Conservation (phyloP, 768 basidiomycete species). For the Hygrophoropsis aurantiaca region DNA sequence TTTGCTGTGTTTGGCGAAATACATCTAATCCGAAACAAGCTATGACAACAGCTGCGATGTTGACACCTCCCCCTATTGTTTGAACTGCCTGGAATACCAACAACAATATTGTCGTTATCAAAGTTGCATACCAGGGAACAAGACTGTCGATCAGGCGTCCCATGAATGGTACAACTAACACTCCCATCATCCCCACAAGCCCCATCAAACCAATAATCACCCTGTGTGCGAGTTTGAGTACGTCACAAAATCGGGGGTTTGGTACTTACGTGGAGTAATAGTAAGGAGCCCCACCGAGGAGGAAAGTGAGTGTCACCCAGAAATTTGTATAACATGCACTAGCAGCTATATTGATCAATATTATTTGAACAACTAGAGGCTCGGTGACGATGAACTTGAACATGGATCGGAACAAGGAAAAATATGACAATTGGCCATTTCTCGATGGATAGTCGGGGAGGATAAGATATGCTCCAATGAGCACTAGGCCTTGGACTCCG, state of each 20-base stretch:
- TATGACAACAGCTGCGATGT: conserved; percentile 33
- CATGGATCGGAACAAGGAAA: conserved; percentile 31
- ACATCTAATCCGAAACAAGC: conserved; percentile 32
- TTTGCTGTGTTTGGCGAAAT: conserved; percentile 33
- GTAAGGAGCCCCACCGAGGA: conserved; percentile 33
- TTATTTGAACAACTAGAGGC: conserved; percentile 32
- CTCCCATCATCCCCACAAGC: conserved; percentile 37
- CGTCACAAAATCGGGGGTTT: too few relatives aligned
- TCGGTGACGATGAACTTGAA: conserved; percentile 31
- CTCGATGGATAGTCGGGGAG: conserved; percentile 37
- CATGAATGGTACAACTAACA: conserved; percentile 10
- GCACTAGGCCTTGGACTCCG: conserved; percentile 19
- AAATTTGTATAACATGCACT: conserved; percentile 11
- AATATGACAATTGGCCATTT: conserved; percentile 28
- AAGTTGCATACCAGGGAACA: conserved; percentile 37
- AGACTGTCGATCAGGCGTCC: conserved; percentile 18
- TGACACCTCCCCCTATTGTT: conserved; percentile 28
- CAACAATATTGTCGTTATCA: conserved; percentile 25
- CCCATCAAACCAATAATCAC: conserved; percentile 41
- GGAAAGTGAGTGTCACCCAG: conserved; percentile 35
- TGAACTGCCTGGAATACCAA: conserved; percentile 24
- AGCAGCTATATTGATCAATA: conserved; percentile 1
- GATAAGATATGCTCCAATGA: conserved; percentile 18
- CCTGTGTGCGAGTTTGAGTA: too few relatives aligned
- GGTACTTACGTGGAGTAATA: conserved; percentile 15